Base-by-base conservation (phyloP, 495 filamentous ascomycete genomes). In the Cenococcum geophilum region DNA sequence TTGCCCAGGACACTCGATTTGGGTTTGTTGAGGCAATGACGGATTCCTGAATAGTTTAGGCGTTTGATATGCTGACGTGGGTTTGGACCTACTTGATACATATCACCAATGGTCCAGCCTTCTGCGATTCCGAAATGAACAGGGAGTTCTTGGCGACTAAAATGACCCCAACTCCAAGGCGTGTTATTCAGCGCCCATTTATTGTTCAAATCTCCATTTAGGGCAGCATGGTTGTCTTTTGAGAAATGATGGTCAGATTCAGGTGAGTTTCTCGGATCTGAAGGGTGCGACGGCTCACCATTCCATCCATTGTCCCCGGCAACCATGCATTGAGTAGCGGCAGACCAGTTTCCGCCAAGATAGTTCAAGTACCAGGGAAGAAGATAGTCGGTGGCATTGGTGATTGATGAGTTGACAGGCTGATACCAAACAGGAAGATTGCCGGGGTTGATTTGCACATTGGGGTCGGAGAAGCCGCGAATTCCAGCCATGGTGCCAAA, bases 401-500 rank as follows among this genome's bases (percentile, higher is more conserved):
- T 57, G 12, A 65, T 23, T 10, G 58, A 50, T 22, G 36, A 20
- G 43, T 69, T 71, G 40, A 76, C 76, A 59, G 50, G 75, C 75
- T 83, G 79, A 55, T 81, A 64, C 74, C 74, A 82, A 20, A 81
- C 77, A 0, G 77, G 68, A 21, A 67, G 61, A 4, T 72, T 75
- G 56, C 76, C 73, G 47, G 63, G 16, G 45, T 81, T 82, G 36
- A 82, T 71, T 62, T 83, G 79, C 1, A 80, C 78, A 62, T 83
- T 83, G 11, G 80, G 79, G 55, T 83, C 80, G 37, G 76, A 76
- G 67, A 82, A 83, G 8, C 80, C 80, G 47, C 80, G 76, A 22
- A 81, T 76, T 32, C 80, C 80, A 9, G 79, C 74, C 79, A 83
- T 81, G 0, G 79, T 78, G 6, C 80, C 80, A 56, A 80, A 81